Conservation (phyloP, 23 red algal genomes). For the Gracilaria vermiculophylla region DNA sequence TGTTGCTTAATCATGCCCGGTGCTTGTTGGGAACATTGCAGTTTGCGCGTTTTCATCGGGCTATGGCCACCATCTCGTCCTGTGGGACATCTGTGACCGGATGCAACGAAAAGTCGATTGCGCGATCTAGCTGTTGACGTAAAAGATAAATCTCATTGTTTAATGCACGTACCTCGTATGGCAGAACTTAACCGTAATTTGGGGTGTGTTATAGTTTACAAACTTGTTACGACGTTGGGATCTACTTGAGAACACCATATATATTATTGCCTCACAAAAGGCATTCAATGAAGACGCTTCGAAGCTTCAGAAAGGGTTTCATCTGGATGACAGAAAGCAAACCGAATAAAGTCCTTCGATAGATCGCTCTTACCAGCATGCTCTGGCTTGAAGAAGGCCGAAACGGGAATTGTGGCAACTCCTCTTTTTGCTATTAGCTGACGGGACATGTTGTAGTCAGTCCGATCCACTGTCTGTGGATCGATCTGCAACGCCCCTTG, state of each 20-base stretch:
- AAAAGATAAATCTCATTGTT: conserved; percentile 7
- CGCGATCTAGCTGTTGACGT: background rate
- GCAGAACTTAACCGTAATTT: too few relatives aligned
- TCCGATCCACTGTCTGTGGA: conserved; percentile 44
- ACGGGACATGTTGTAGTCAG: conserved; percentile 88
- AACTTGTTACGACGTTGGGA: background rate
- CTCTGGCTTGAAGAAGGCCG: conserved; percentile 71
- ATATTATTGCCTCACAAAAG: background rate
- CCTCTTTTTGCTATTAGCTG: conserved; percentile 39
- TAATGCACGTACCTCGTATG: background rate
- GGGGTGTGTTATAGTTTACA: background rate
- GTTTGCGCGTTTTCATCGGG: too few relatives aligned
- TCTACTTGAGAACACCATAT: background rate
- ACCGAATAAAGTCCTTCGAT: conserved; percentile 63
- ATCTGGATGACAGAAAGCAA: conserved; percentile 95
- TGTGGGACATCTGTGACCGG: background rate
- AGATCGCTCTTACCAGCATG: background rate
- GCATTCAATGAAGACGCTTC: background rate
- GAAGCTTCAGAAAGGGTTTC: conserved; percentile 71
- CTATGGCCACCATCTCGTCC: too few relatives aligned
- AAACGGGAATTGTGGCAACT: conserved; percentile 82
- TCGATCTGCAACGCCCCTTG: conserved; percentile 72
- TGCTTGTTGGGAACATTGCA: background rate
- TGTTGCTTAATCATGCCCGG: background rate
- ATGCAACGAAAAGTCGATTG: background rate